Percentiles rank a stretch among this genome's conserved stretches.
phyloP scores from a whole-genome alignment of 768 basidiomycete species.

The Termitomyces sp. region DNA sequence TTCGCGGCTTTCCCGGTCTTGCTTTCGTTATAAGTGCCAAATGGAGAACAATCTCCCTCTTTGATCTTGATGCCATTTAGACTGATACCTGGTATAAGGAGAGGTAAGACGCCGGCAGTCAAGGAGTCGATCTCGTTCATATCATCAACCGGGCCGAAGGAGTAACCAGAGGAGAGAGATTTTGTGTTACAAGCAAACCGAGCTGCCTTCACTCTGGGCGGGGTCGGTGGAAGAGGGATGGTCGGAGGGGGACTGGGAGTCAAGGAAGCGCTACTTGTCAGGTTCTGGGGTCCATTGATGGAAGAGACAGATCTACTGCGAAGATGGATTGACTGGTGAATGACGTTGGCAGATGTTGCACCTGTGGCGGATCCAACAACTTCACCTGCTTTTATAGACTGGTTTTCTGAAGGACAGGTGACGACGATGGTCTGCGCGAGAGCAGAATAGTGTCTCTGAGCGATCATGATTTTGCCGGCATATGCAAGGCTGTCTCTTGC shows the following conservation, averaged over 20 bases:
- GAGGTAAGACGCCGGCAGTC: slow-evolving; percentile 61
- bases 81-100: slow-evolving; percentile 61
- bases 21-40: slow-evolving; percentile 33
- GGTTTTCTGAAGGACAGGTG: slow-evolving; percentile 35
- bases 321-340: slow-evolving; percentile 39
- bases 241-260: slow-evolving; percentile 55
- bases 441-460: slow-evolving; percentile 67
- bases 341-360: slow-evolving; percentile 21
- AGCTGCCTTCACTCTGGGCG: slow-evolving; percentile 55
- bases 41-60: slow-evolving; percentile 36
- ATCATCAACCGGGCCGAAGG: slow-evolving; percentile 50
- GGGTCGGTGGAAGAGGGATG: slow-evolving; percentile 70
- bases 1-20: slow-evolving; percentile 30
- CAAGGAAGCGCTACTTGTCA: slow-evolving; percentile 28
- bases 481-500: slow-evolving; percentile 45
- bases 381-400: slow-evolving; percentile 25
- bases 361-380: slow-evolving; percentile 32
- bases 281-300: slow-evolving; percentile 32
- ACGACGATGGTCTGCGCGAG: slow-evolving; percentile 61
- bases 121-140: slow-evolving; percentile 67
- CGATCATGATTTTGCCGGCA: slow-evolving; percentile 61
- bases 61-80: slow-evolving; percentile 53
- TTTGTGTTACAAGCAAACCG: slow-evolving; percentile 56
- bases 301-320: slow-evolving; percentile 59
- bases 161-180: slow-evolving; percentile 59